Base-by-base conservation (phyloP, 192 early-diverging fungal species). In the Gamsiella multidivaricata region DNA sequence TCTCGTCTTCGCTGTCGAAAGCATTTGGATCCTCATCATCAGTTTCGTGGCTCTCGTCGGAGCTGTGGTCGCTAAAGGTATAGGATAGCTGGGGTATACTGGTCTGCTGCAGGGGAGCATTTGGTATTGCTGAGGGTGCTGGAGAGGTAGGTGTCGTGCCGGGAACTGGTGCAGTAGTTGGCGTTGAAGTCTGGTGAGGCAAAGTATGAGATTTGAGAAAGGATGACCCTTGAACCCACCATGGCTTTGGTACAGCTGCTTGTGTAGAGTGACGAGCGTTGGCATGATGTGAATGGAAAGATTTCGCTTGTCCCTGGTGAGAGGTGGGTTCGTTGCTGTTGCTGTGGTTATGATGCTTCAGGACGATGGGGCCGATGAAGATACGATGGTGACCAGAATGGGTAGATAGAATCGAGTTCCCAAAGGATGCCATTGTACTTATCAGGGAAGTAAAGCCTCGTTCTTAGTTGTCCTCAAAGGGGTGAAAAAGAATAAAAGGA, bases 351-450 rank as follows among this genome's bases (percentile, higher is more conserved):
- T 39, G 12, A 22, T 53, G 45, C 36, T 52, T 50, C 33, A 54
- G 63, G 15, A 66, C 64, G 23, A 75, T 51, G 9, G 71, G 71
- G n/a, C 71, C 71, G 23, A 75, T 75, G 36, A 75, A 75, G 49
- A 75, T 75, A 14, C 71, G 49, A 29, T 66, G 71, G 43, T 75
- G 71, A 9, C 71, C 71, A 11, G 71, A 75, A 15, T 75, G 71
- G 11, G 71, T 75, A 0, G 71, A 75, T 41, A 75, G 71, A 11
- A 75, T 65, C 23, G 71, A 61, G 29, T 59, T 28, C 23, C 18
- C 15, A 14, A 45, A 25, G 12, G 28, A 5, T 33, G 15, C 34
- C 34, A 39, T 39, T 39, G 15, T 6, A n/a, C 5, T 10, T 56
- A 18, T 56, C 14, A 41, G n/a, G 45, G 45, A 46, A 18, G 15